Conservation (phyloP, 805 yeast genomes). For the Wickerhamiella occidentalis region DNA sequence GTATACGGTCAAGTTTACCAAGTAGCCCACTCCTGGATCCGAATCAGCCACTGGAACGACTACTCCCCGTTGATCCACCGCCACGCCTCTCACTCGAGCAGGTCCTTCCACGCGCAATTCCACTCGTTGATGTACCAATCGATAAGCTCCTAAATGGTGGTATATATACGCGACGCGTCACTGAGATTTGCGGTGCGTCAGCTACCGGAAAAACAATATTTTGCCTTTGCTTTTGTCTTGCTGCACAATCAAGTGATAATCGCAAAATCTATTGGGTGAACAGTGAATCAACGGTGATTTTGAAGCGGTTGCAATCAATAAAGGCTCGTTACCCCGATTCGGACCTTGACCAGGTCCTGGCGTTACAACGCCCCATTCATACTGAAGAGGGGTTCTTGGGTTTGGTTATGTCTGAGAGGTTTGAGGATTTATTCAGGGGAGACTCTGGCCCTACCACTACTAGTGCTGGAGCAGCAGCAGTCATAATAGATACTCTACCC, state of each 20-base stretch:
- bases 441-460: no score
- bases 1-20: not conserved
- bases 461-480: not conserved
- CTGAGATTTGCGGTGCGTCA: constrained; percentile 75
- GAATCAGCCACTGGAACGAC: no score
- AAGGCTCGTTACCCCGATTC: not conserved
- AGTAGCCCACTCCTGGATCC: no score
- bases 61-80: not conserved
- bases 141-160: constrained; percentile 48
- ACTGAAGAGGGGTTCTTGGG: not conserved
- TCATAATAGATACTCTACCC: constrained; percentile 3
- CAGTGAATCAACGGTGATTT: not conserved
- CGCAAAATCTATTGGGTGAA: constrained; percentile 19
- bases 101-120: constrained; percentile 25
- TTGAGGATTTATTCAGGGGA: not conserved
- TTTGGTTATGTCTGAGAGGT: not conserved
- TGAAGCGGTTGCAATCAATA: not conserved
- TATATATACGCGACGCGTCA: constrained; percentile 40
- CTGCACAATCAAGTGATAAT: constrained; percentile 37
- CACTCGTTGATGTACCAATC: constrained; percentile 38
- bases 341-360: not conserved
- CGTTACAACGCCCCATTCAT: not conserved
- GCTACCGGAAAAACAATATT: constrained; percentile 82
- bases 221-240: constrained; percentile 49
- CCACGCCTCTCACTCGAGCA: constrained; percentile 18